These are phyloP conservation scores for Pichia inconspicua DNA, from an alignment of 1,139 yeast species.

Conservation along the genomic window DNA sequence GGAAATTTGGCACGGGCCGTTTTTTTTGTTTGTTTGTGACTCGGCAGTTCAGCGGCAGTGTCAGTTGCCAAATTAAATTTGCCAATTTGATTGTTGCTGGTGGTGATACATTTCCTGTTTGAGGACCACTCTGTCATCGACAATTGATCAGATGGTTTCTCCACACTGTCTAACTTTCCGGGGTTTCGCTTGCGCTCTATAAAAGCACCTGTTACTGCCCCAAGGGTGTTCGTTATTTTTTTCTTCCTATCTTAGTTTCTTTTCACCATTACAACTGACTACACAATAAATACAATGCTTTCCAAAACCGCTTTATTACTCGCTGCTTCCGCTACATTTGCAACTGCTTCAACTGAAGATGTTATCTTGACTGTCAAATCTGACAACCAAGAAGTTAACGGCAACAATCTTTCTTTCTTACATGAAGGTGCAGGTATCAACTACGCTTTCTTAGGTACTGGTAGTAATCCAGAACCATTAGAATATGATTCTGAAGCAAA, in stretches of 20 bases:
- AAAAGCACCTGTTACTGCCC: not conserved
- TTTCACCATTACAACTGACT: not conserved
- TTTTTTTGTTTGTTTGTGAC: too few relatives aligned
- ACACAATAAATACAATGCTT: slow-evolving; percentile 6
- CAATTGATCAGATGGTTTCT: too few relatives aligned
- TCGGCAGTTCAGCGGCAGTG: too few relatives aligned
- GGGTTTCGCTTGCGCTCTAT: not conserved
- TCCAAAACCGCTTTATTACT: slow-evolving; percentile 3
- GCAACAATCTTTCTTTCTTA: slow-evolving; percentile 26
- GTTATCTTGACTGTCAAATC: slow-evolving; percentile 24
- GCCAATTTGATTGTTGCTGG: too few relatives aligned
- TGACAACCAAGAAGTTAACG: slow-evolving; percentile 21
- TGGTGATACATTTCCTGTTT: not conserved
- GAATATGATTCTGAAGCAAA: slow-evolving; percentile 9
- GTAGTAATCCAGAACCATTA: slow-evolving; percentile 8
- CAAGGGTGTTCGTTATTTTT: too few relatives aligned
- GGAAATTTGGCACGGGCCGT: too few relatives aligned
- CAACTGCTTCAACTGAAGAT: slow-evolving; percentile 17
- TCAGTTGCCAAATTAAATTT: too few relatives aligned
- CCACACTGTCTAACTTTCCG: too few relatives aligned
- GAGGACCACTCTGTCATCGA: not conserved
- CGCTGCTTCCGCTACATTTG: slow-evolving; percentile 26
- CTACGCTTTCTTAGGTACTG: slow-evolving; percentile 33
- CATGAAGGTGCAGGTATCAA: slow-evolving; percentile 55
- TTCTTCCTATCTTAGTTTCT: too few relatives aligned